Evolutionary conservation across 108 stramenopile species (phyloP).

Genomic region (Skeletonema menzelii): DNA sequence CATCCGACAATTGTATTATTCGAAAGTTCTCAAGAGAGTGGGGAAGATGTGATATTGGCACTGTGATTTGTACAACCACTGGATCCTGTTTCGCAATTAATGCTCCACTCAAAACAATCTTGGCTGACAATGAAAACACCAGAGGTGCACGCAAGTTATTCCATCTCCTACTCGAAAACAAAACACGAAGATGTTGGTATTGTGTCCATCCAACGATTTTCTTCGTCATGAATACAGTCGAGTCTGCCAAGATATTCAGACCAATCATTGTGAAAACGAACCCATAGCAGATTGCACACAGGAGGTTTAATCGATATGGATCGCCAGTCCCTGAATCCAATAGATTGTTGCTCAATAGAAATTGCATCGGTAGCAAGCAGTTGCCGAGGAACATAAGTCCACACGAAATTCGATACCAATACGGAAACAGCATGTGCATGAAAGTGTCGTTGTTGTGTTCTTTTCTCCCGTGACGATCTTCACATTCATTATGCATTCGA

Average conservation of each 20-base stretch:
- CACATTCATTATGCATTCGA: background rate
- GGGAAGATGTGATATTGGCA: background rate
- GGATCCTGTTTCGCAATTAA: background rate
- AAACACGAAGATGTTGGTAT: background rate
- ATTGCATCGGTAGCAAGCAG: background rate
- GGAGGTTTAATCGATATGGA: background rate
- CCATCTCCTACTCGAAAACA: background rate
- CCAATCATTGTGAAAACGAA: background rate
- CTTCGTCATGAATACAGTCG: background rate
- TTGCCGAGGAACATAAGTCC: background rate
- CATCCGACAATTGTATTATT: background rate
- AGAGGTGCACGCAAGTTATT: background rate
- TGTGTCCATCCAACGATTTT: background rate
- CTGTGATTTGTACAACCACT: background rate
- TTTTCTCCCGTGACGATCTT: background rate
- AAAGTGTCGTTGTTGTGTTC: background rate
- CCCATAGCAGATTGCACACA: background rate
- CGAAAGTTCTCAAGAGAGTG: background rate
- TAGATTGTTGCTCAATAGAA: background rate
- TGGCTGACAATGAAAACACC: background rate
- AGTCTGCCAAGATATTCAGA: background rate
- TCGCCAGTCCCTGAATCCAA: background rate
- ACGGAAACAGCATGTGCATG: background rate
- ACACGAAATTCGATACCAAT: background rate
- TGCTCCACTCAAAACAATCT: background rate